Base-by-base conservation (phyloP, 1,284 basidiomycete species). In the Sutorius eximius region DNA sequence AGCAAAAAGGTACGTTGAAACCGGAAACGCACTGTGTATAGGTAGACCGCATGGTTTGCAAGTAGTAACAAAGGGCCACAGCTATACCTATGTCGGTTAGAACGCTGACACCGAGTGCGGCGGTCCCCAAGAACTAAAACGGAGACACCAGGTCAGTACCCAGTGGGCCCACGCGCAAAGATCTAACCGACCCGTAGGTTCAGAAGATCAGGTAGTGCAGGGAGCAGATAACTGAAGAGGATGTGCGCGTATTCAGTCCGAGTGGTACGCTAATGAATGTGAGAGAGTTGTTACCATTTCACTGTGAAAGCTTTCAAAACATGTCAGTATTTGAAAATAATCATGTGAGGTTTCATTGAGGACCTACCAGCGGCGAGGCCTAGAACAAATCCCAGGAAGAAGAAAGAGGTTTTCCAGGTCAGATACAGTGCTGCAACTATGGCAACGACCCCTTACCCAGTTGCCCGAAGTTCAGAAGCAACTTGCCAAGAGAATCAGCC, bases 41-140 rank as follows among this genome's bases (percentile, higher is more conserved):
- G 67, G 30, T 70, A 58, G 58, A 74, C 72, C 79, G 74, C 57
- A 85, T 73, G 46, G 64, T 71, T 48, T 77, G 76, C 56, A 85
- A 70, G 69, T 79, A 84, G 59, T 68, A 82, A 55, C 77, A 82
- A 22, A 85, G 73, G 2, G 80, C 65, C 1, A 60, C 61, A 3
- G 83, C 78, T 18, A 77, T 82, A 42, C 75, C 52, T 5, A 79
- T 61, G 61, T 85, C 83, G 5, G 78, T 78, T 2, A 72, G 49
- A 36, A 78, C 75, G 3, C 79, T 77, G 2, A 78, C 58, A 18
- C 69, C 74, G 5, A 85, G 71, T 0, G 81, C 70, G 2, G 74
- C 42, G 9, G 71, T 73, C 2, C 76, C 83, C 9, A 81, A 45
- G 2, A 66, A 34, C 78, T 80, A 59, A 52, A 59, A 36, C 2